Conservation (phyloP, 2,329 filamentous ascomycete species). For the Coniochaeta sp. region DNA sequence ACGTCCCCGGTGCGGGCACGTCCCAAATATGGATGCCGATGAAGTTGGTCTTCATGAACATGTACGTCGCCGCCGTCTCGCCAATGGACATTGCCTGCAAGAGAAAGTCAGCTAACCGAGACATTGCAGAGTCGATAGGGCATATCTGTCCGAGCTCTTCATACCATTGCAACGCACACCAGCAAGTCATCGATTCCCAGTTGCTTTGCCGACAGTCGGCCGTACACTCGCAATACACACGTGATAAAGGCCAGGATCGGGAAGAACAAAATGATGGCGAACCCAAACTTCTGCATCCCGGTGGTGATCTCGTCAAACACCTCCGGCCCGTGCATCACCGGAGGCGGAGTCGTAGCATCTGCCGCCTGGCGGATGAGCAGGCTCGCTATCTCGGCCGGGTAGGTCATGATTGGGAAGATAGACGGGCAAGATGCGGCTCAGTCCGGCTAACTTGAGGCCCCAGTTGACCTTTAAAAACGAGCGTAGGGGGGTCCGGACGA, state of each 20-base stretch:
- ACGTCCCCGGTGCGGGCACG: constrained; percentile 9
- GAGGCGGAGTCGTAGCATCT: neutral
- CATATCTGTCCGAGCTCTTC: neutral
- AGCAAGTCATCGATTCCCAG: neutral
- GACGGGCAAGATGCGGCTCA: neutral
- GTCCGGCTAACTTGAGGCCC: neutral
- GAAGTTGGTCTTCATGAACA: constrained; percentile 8
- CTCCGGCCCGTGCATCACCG: neutral
- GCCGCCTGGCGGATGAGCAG: neutral
- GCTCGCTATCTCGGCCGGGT: neutral
- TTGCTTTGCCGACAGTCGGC: neutral
- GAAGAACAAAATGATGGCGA: constrained; percentile 3
- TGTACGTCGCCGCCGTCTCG: neutral
- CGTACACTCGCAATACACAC: neutral
- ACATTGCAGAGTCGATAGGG: neutral
- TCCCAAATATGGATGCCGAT: constrained; percentile 13
- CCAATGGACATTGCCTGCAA: neutral
- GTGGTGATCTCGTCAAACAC: neutral
- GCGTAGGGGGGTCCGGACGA: neutral
- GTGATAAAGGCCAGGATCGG: neutral
- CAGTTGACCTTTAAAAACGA: neutral
- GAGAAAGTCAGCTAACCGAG: neutral
- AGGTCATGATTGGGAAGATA: neutral
- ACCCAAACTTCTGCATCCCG: neutral
- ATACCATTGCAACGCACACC: neutral